phyloP scores from a whole-genome alignment of 176 grass and related monocot species.

The Typha latifolia region DNA sequence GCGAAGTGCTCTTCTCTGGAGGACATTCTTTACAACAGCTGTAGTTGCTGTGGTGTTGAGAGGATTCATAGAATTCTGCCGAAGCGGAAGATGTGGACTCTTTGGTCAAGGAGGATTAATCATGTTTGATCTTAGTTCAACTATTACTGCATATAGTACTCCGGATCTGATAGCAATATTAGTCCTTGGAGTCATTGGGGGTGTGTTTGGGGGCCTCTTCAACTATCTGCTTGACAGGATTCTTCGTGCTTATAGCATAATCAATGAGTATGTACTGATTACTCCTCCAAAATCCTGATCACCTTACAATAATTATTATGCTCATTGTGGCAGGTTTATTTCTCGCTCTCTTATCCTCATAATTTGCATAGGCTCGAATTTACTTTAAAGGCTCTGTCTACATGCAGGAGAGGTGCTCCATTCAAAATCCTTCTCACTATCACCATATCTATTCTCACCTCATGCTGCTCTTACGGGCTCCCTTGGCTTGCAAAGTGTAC shows the following conservation, averaged over 20 bases:
- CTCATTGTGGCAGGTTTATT: no score
- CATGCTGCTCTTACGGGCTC: slow-evolving; percentile 75
- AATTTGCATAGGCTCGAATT: slow-evolving; percentile 1
- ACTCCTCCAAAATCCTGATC: no score
- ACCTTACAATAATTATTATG: no score
- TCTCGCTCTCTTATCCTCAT: background rate
- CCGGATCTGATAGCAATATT: slow-evolving; percentile 63
- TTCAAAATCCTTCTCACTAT: slow-evolving; percentile 78
- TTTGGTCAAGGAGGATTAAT: slow-evolving; percentile 86
- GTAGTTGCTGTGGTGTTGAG: slow-evolving; percentile 80
- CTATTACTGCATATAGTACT: slow-evolving; percentile 36
- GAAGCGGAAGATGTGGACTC: slow-evolving; percentile 73
- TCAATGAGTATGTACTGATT: slow-evolving; percentile 63
- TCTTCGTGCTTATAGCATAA: slow-evolving; percentile 69
- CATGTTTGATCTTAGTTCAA: slow-evolving; percentile 93
- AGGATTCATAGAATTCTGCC: slow-evolving; percentile 55
- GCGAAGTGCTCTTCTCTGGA: slow-evolving; percentile 90
- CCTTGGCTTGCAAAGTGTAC: slow-evolving; percentile 74
- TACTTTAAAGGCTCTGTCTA: background rate
- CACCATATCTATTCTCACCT: slow-evolving; percentile 67
- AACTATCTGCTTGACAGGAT: slow-evolving; percentile 79
- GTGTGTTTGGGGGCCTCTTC: slow-evolving; percentile 67
- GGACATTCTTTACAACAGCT: slow-evolving; percentile 96
- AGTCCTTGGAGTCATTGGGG: slow-evolving; percentile 72
- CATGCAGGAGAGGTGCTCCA: slow-evolving; percentile 75